phyloP scores from a whole-genome alignment of 2,329 filamentous ascomycete species.

The Fusarium nygamai region DNA sequence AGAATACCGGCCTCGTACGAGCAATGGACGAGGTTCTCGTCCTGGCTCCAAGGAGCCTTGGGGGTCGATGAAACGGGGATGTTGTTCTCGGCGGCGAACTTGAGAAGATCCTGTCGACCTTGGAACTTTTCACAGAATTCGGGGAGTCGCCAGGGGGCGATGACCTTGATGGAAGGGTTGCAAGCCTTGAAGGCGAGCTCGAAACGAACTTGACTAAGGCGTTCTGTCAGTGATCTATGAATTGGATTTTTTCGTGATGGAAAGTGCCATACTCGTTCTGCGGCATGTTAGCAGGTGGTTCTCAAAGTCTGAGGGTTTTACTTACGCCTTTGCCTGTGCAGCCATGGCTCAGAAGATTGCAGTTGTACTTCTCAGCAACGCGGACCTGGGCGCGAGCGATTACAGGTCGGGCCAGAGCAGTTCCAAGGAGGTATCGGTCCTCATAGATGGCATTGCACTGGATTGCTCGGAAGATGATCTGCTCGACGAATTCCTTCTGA shows the following conservation, averaged over 20 bases:
- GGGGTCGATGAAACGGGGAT: conserved; percentile 80
- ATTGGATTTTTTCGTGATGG: neutral
- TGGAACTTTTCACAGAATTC: conserved; percentile 76
- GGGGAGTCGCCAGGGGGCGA: conserved; percentile 78
- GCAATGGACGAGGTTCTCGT: conserved; percentile 44
- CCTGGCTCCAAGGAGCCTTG: conserved; percentile 73
- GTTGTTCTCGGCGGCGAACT: conserved; percentile 73
- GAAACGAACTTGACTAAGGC: conserved; percentile 51
- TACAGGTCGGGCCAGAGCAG: conserved; percentile 70
- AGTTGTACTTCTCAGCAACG: conserved; percentile 51
- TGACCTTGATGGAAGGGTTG: conserved; percentile 72
- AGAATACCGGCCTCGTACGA: conserved; percentile 30
- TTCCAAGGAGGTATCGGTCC: conserved; percentile 59
- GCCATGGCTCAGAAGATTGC: conserved; percentile 57
- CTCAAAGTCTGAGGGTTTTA: neutral
- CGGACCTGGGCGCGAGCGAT: conserved; percentile 65
- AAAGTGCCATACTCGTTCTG: conserved; percentile 44
- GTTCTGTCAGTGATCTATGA: conserved; percentile 4
- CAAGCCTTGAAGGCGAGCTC: conserved; percentile 55
- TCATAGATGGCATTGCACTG: conserved; percentile 58
- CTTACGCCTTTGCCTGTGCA: conserved; percentile 71
- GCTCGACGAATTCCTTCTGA: conserved; percentile 76
- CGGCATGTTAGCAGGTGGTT: neutral
- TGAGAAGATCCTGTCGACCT: conserved; percentile 29
- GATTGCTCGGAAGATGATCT: conserved; percentile 80